Percentiles rank a stretch among this genome's conserved stretches.
These are phyloP conservation scores for Strobilomyces confusus DNA, from an alignment of 768 basidiomycete species.

Conservation along the genomic window DNA sequence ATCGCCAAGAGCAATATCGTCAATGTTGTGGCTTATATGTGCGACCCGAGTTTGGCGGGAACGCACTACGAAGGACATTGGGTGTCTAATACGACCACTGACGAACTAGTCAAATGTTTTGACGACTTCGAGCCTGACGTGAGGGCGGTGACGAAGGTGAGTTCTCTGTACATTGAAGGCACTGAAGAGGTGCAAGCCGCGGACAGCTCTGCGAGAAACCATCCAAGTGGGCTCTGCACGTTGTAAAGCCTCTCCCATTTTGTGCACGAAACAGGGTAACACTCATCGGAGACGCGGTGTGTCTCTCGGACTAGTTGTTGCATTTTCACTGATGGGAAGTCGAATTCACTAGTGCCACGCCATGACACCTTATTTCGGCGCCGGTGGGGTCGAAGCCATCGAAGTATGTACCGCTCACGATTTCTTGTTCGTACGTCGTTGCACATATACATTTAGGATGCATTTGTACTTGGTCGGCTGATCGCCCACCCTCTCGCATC, in stretches of 20 bases:
- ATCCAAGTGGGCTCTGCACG: slow-evolving; percentile 44
- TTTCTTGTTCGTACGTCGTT: no score
- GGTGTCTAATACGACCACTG: slow-evolving; percentile 27
- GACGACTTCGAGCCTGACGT: slow-evolving; percentile 38
- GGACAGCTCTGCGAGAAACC: slow-evolving; percentile 34
- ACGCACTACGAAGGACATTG: slow-evolving; percentile 32
- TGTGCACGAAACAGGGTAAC: slow-evolving; percentile 40
- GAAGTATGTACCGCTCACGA: neutral
- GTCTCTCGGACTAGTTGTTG: no score
- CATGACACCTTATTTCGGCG: neutral
- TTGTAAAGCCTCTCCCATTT: slow-evolving; percentile 37
- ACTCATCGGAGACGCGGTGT: slow-evolving; percentile 49
- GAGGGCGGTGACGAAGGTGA: slow-evolving; percentile 27
- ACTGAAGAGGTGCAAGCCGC: neutral
- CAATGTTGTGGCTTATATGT: slow-evolving; percentile 34
- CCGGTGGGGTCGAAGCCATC: neutral
- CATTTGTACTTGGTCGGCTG: slow-evolving; percentile 16
- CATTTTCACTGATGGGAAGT: no score
- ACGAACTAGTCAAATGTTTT: slow-evolving; percentile 30
- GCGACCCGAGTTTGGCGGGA: slow-evolving; percentile 28
- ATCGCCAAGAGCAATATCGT: slow-evolving; percentile 34
- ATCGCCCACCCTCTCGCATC: slow-evolving; percentile 15
- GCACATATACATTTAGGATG: neutral
- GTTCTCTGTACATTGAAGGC: neutral
- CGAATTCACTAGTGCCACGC: neutral